These are phyloP conservation scores for Isoetes engelmannii DNA, from an alignment of 83 land plant genomes.

Conservation along the genomic window DNA sequence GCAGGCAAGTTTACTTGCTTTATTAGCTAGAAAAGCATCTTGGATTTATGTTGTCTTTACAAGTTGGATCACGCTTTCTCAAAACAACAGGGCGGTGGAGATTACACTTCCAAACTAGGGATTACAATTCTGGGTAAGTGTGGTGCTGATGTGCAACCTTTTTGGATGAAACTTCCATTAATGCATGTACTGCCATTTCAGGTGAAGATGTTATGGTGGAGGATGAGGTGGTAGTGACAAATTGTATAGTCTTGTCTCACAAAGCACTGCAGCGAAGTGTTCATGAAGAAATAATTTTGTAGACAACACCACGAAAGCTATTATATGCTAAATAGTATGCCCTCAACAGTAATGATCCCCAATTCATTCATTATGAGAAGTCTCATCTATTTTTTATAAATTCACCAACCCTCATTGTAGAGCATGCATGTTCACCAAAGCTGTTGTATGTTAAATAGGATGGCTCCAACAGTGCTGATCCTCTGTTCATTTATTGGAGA, in stretches of 20 bases:
- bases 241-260: conserved; percentile 86
- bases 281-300: conserved; percentile 62
- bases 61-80: neutral
- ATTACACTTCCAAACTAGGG: conserved; percentile 7
- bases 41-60: neutral
- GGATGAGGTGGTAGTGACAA: conserved; percentile 89
- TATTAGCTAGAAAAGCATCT: no score
- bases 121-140: conserved; percentile 12
- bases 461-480: neutral
- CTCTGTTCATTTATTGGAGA: neutral
- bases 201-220: conserved; percentile 82
- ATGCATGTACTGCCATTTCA: neutral
- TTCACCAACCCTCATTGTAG: neutral
- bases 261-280: conserved; percentile 77
- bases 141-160: neutral
- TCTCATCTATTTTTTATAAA: neutral
- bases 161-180: neutral
- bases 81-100: neutral
- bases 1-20: conserved; percentile 46
- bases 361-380: neutral
- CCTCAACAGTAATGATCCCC: neutral
- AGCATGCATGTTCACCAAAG: neutral
- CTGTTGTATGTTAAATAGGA: neutral
- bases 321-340: neutral
- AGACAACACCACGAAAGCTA: neutral